Evolutionary conservation across 1,139 yeast genomes (phyloP).

Genomic region (Yamadazyma jaroonii): DNA sequence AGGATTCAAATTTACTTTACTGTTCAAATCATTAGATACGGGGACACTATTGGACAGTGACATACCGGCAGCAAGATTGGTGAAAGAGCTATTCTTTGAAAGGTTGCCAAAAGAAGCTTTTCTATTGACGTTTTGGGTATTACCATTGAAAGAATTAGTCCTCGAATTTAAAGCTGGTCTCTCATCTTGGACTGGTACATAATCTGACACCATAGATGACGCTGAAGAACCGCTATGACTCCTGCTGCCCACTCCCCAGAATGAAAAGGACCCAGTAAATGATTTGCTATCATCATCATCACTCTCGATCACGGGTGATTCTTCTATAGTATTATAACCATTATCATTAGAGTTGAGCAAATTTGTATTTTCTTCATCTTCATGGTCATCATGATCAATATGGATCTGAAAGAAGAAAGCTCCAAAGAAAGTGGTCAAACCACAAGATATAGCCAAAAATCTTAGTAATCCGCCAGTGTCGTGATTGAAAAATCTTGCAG

Average conservation of each 20-base stretch:
- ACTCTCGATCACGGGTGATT: neutral
- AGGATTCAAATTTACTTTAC: neutral
- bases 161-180: constrained; percentile 12
- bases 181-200: constrained; percentile 8
- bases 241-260: constrained; percentile 31
- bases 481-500: constrained; percentile 43
- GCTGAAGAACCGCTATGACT: constrained; percentile 12
- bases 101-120: constrained; percentile 5
- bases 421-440: constrained; percentile 33
- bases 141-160: constrained; percentile 12
- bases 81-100: constrained; percentile 4
- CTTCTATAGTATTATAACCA: neutral
- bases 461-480: constrained; percentile 40
- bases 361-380: constrained; percentile 9
- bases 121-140: constrained; percentile 2
- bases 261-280: constrained; percentile 32
- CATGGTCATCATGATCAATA: constrained; percentile 20
- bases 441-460: constrained; percentile 38
- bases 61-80: constrained; percentile 1
- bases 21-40: neutral
- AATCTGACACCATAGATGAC: constrained; percentile 10
- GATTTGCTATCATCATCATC: constrained; percentile 6
- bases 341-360: neutral
- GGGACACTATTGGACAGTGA: neutral
- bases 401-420: constrained; percentile 38